Conservation (phyloP, 768 basidiomycete species). For the Pleurotus tuber-regium region DNA sequence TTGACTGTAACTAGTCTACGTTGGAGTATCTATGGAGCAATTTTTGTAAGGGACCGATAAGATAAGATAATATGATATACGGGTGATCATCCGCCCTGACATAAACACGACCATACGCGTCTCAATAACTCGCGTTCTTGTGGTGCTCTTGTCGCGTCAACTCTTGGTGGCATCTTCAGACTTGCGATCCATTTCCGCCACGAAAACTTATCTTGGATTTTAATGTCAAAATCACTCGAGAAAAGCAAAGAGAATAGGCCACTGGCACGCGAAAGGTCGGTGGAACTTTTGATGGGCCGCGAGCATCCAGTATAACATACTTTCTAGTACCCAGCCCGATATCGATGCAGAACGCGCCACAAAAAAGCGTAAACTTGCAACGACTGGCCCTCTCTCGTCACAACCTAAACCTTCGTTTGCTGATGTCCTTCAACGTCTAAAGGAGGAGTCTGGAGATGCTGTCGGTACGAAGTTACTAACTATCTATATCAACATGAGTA, state of each 20-base stretch:
- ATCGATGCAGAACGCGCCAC: conserved; percentile 34
- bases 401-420: conserved; percentile 53
- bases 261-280: neutral
- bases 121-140: too few species aligned
- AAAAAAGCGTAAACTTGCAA: conserved; percentile 54
- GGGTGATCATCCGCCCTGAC: too few species aligned
- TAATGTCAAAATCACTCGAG: neutral
- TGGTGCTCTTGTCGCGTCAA: too few species aligned
- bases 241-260: neutral
- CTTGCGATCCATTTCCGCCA: too few species aligned
- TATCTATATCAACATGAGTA: neutral
- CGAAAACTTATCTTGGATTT: too few species aligned
- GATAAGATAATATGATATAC: too few species aligned
- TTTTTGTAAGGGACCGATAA: too few species aligned
- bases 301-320: conserved; percentile 4
- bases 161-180: too few species aligned
- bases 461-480: conserved; percentile 33
- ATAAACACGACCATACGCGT: too few species aligned
- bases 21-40: too few species aligned
- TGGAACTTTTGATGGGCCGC: neutral
- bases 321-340: conserved; percentile 22
- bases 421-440: conserved; percentile 61
- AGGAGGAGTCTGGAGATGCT: conserved; percentile 45
- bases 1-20: too few species aligned
- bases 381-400: conserved; percentile 33